These are phyloP conservation scores for Eimeria acervulina DNA, from an alignment of 169 alveolate genomes.

Conservation along the genomic window DNA sequence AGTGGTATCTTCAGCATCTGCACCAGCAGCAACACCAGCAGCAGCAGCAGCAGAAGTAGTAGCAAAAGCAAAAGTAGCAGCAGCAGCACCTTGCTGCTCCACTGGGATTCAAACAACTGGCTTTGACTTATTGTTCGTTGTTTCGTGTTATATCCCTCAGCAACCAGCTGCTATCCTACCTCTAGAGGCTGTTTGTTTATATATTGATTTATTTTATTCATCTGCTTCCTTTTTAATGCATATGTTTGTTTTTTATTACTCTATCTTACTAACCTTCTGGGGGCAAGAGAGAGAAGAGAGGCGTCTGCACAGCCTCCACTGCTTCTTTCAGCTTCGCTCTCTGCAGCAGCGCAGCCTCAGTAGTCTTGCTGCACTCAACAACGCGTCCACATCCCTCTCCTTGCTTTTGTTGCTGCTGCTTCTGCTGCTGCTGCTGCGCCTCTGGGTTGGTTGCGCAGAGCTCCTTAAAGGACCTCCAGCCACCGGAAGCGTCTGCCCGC, in stretches of 20 bases:
- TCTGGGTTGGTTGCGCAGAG: background rate
- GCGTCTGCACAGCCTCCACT: background rate
- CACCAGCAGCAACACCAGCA: background rate
- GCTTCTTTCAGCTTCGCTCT: slow-evolving; percentile 42
- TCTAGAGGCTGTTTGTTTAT: background rate
- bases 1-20: slow-evolving; percentile 50
- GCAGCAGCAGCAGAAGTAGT: background rate
- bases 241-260: background rate
- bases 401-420: background rate
- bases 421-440: background rate
- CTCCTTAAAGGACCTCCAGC: slow-evolving; percentile 49
- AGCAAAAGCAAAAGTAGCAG: background rate
- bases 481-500: background rate
- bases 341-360: slow-evolving; percentile 11
- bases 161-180: background rate
- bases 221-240: background rate
- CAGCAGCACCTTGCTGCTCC: background rate
- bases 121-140: background rate
- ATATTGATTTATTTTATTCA: background rate
- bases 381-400: too few relatives aligned
- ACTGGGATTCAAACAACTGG: background rate
- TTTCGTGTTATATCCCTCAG: background rate
- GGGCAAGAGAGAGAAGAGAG: slow-evolving; percentile 11
- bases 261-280: slow-evolving; percentile 8
- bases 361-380: background rate